Base-by-base conservation (phyloP, 2,329 filamentous ascomycete genomes). In the Microcyclospora tardicrescens region DNA sequence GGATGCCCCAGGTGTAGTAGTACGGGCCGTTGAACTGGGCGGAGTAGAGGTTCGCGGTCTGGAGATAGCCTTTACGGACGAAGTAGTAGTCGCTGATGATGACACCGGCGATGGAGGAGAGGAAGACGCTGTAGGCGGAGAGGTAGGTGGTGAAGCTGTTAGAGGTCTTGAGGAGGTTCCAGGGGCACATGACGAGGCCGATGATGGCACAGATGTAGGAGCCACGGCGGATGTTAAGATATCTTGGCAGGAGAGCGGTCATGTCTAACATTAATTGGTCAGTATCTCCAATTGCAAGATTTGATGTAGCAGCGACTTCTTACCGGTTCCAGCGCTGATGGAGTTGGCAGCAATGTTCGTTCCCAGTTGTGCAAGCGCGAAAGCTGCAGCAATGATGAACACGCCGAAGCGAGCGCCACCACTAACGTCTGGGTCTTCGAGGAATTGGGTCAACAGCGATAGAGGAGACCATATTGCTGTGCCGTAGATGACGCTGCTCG, bases 101-200 rank as follows among this genome's bases (percentile, higher is more conserved):
- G 46, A 93, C 84, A n/a, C 87, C 87, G 0, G 84, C 86, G 45
- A 95, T 93, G 33, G 82, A 85, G 42, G 82, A 87, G n/a, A 95
- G 72, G 63, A 95, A 95, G 40, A 95, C 85, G 2, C 82, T 86
- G 66, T 94, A 94, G 1, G 87, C 81, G 1, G 83, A 91, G 1
- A 95, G 75, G 56, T 94, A 94, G 3, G 84, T 93, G 1, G 84
- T 91, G 65, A 94, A 94, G 61, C 80, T 78, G 66, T 89, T 93
- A 33, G 75, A 75, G 33, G 68, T 67, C 2, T 72, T 77, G 8
- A 93, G 73, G 0, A 94, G 72, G 43, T 83, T 82, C 75, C 80
- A 89, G 0, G 87, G 87, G 57, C 84, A 91, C 75, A 94, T 93
- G 15, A 77, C 81, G 10, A 94, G 68, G 39, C 84, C 85, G 39